Evolutionary conservation across 768 basidiomycete species (phyloP), one percentile per base, ranked within the genome.

Genomic region (Kwoniella bestiolae): DNA sequence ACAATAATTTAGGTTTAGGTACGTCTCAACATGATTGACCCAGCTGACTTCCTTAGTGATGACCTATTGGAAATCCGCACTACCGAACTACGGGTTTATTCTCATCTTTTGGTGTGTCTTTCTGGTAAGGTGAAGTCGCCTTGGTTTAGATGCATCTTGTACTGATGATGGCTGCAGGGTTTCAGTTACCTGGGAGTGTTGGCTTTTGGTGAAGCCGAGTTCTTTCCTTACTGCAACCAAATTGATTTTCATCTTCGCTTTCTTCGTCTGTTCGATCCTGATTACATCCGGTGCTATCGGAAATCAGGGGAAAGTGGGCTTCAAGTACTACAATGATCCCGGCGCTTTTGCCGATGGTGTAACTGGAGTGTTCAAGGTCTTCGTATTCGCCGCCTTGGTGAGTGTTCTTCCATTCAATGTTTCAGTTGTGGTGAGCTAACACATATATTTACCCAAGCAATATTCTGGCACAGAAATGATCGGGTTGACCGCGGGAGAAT

Each of bases 181-280:
- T 35, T 68, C 67, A 29, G 46, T 31, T 44, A 41, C 16, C 47
- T 44, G 5, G 56, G 58, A 3, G 63, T 65, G 12, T 34, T 41
- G 21, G 49, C 35, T 6, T 69, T 69, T 49, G 67, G 67, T 21
- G 67, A 69, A 46, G 57, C 47, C 14, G 63, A 69, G 35, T 61
- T 60, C 47, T 32, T 29, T 23, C n/a, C 34, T 63, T 9, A 31
- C 29, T n/a, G 12, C 56, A 16, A 16, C 31, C 28, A 62, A 69
- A 26, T 29, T 61, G 38, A 16, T 66, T 32, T 28, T 25, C 31
- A 16, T 64, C 49, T 14, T 41, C 46, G 58, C 56, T 31, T 49
- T 41, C 59, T 65, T 67, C 53, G 11, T 70, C 44, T 57, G 32
- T 45, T 65, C 56, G 18, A 62, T 65, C 46, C 26, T 68, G 11